Base-by-base conservation (phyloP, 2,329 filamentous ascomycete species). In the Trichophyton simii region DNA sequence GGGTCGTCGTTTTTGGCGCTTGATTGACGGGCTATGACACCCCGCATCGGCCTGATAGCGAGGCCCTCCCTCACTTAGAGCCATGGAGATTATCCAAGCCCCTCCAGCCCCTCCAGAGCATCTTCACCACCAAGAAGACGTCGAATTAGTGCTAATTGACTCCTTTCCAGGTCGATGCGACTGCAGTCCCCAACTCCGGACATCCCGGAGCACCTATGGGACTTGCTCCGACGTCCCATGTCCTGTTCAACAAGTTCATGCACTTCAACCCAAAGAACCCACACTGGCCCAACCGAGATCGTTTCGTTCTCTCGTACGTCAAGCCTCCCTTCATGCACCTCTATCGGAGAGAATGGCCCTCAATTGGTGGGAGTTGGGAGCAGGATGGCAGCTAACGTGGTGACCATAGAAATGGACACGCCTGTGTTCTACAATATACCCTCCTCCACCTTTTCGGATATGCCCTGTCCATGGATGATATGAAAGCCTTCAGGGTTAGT, bases 201-300 rank as follows among this genome's bases (percentile, higher is more conserved):
- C 94, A 99, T 81, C 94, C 94, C 72, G 94, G 94, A 83, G 94
- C 94, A 77, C 94, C 94, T 72, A 99, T 99, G 94, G 86, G 84
- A 74, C 83, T 97, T 89, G 94, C 94, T 73, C 92, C 94, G 65
- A 86, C 91, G 73, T 87, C 94, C 77, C 94, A 97, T 83, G 90
- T 97, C 72, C 85, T 99, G 67, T 99, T 89, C 82, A 95, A 96
- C 85, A 95, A 94, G 79, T 95, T 96, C 83, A 90, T 99, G 90
- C 95, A 80, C 77, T 99, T 96, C 85, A 99, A 97, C 87, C 94
- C 94, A 72, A 95, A 96, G 87, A 96, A 96, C 85, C 89, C 94
- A 70, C 83, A 90, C 67, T 99, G 91, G 91, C 73, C 94, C 71
- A 97, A 97, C 85, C 87, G 94, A 73, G 94, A 99, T 80, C 88